phyloP scores from a whole-genome alignment of 345 rosid genomes.

The Camelina laxa region DNA sequence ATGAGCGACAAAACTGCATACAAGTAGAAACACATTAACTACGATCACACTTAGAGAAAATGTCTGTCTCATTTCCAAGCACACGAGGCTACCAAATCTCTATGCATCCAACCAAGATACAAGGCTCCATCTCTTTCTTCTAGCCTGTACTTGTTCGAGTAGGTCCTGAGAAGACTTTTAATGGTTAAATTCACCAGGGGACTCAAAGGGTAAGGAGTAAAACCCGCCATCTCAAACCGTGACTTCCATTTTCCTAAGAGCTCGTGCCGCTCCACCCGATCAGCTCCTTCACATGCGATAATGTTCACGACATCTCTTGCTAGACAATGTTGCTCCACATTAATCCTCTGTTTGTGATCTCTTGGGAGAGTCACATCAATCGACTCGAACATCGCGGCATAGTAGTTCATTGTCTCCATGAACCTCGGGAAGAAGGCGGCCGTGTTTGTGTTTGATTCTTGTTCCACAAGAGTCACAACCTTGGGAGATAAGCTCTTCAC shows the following conservation, averaged over 20 bases:
- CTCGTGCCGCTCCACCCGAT: constrained; percentile 88
- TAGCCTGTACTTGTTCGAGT: constrained; percentile 67
- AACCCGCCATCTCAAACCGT: constrained; percentile 87
- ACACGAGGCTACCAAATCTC: constrained; percentile 90
- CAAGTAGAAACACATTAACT: constrained; percentile 25
- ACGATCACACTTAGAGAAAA: constrained; percentile 6
- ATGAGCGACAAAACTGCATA: constrained; percentile 23
- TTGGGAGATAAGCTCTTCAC: constrained; percentile 83
- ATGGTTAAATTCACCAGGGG: constrained; percentile 80
- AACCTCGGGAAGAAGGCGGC: constrained; percentile 92
- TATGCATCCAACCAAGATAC: constrained; percentile 89
- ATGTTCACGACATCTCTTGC: constrained; percentile 93
- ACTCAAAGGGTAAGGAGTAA: constrained; percentile 75
- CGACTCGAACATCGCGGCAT: constrained; percentile 91
- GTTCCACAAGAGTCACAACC: constrained; percentile 94
- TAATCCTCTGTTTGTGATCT: constrained; percentile 79
- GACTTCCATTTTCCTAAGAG: constrained; percentile 87
- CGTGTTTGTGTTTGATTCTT: constrained; percentile 96
- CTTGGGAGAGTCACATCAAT: constrained; percentile 80
- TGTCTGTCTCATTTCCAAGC: constrained; percentile 72
- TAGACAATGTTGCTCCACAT: constrained; percentile 96
- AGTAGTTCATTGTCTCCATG: constrained; percentile 76
- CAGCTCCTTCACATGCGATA: constrained; percentile 88
- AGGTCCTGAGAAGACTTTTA: constrained; percentile 64
- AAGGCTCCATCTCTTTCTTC: constrained; percentile 86